Conservation (phyloP, 176 grass and related monocot genomes). For the Zizania latifolia region DNA sequence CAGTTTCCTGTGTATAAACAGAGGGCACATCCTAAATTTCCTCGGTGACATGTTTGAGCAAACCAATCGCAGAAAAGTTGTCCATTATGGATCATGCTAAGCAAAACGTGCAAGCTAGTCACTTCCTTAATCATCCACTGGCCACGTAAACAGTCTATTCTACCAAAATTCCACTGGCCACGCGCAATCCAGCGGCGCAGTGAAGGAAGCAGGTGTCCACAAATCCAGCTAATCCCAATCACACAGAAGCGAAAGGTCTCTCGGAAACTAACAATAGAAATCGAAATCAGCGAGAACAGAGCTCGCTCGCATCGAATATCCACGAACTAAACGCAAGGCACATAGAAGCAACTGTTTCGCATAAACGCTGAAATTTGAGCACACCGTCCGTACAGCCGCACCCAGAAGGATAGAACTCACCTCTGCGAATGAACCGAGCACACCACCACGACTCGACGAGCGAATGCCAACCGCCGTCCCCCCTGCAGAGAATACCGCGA, state of each 20-base stretch:
- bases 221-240: neutral
- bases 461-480: neutral
- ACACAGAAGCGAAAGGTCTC: too few relatives aligned
- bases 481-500: neutral
- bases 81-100: neutral
- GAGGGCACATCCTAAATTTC: too few relatives aligned
- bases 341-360: neutral
- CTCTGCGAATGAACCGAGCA: neutral
- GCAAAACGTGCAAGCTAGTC: neutral
- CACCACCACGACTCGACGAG: neutral
- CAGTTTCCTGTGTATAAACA: too few relatives aligned
- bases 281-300: neutral
- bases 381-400: neutral
- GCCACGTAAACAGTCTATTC: neutral
- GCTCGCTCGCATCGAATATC: neutral
- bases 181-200: neutral
- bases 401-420: neutral
- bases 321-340: neutral
- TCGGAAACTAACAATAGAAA: neutral
- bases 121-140: neutral
- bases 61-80: neutral
- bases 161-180: neutral
- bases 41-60: neutral
- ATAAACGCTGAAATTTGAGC: neutral
- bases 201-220: neutral